Evolutionary conservation across 2,329 filamentous ascomycete species (phyloP).

Genomic region (Lachnellula occidentalis): DNA sequence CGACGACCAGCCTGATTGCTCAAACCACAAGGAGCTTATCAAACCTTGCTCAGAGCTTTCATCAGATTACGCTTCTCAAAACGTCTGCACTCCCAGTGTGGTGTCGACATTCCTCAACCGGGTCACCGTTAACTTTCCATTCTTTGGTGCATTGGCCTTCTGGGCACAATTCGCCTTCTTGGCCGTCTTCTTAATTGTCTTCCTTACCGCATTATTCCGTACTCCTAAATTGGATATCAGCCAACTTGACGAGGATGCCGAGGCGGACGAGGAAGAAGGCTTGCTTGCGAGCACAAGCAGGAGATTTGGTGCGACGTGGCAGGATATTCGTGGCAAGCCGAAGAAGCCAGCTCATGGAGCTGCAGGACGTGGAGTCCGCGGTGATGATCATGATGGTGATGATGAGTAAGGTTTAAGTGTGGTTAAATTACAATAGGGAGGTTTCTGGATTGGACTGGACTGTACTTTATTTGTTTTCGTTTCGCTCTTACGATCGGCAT

Average conservation of each 20-base stretch:
- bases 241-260: slow-evolving; percentile 80
- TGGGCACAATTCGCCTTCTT: slow-evolving; percentile 96
- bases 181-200: slow-evolving; percentile 74
- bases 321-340: slow-evolving; percentile 62
- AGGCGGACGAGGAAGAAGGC: slow-evolving; percentile 90
- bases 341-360: slow-evolving; percentile 14
- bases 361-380: slow-evolving; percentile 5
- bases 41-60: slow-evolving; percentile 76
- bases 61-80: slow-evolving; percentile 62
- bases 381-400: slow-evolving; percentile 12
- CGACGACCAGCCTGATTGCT: slow-evolving; percentile 70
- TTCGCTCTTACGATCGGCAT: too few species aligned
- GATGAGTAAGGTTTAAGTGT: not conserved
- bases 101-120: slow-evolving; percentile 92
- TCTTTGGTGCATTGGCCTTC: slow-evolving; percentile 89
- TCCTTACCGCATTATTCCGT: slow-evolving; percentile 72
- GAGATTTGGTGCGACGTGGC: slow-evolving; percentile 80
- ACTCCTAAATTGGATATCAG: slow-evolving; percentile 71
- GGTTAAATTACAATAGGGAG: not conserved
- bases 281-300: slow-evolving; percentile 77
- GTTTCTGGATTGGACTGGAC: not conserved
- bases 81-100: slow-evolving; percentile 85
- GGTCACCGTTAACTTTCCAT: slow-evolving; percentile 87
- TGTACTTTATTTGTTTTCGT: not conserved
- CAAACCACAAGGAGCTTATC: slow-evolving; percentile 63